A percentile compares a stretch with the other conserved stretches of the same genome.
Evolutionary conservation across 768 basidiomycete genomes (phyloP).

Genomic region (Psilocybe cubensis): DNA sequence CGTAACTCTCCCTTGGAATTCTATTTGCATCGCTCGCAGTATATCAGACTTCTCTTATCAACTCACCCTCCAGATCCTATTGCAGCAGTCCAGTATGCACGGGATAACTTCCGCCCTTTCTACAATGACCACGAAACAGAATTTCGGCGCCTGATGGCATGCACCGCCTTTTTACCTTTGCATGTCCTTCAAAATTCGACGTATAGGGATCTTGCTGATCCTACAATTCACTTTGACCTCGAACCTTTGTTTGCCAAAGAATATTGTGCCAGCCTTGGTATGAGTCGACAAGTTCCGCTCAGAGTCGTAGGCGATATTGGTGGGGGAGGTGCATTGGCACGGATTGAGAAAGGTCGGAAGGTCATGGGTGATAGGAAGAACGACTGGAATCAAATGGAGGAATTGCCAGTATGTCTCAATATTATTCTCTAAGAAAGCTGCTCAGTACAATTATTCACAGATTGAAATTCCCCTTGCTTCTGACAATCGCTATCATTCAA

Average conservation of each 20-base stretch:
- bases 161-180: constrained; percentile 72
- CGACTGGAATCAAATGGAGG: constrained; percentile 89
- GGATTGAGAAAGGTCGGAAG: constrained; percentile 92
- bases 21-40: constrained; percentile 88
- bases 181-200: constrained; percentile 67
- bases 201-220: constrained; percentile 75
- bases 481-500: constrained; percentile 92
- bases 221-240: constrained; percentile 75
- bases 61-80: constrained; percentile 59
- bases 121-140: constrained; percentile 63
- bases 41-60: constrained; percentile 74
- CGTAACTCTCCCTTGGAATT: constrained; percentile 88
- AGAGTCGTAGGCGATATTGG: constrained; percentile 92
- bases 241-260: constrained; percentile 87
- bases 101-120: constrained; percentile 63
- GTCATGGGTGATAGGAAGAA: constrained; percentile 94
- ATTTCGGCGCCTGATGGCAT: constrained; percentile 71
- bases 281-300: constrained; percentile 89
- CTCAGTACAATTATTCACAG: constrained; percentile 42
- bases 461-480: constrained; percentile 91
- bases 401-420: constrained; percentile 71
- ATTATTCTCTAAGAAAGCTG: background rate
- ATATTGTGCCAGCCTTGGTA: constrained; percentile 84
- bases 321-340: constrained; percentile 85
- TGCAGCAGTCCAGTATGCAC: constrained; percentile 78